Evolutionary conservation across 345 rosid species (phyloP).

Genomic region (Anastatica hierochuntica): DNA sequence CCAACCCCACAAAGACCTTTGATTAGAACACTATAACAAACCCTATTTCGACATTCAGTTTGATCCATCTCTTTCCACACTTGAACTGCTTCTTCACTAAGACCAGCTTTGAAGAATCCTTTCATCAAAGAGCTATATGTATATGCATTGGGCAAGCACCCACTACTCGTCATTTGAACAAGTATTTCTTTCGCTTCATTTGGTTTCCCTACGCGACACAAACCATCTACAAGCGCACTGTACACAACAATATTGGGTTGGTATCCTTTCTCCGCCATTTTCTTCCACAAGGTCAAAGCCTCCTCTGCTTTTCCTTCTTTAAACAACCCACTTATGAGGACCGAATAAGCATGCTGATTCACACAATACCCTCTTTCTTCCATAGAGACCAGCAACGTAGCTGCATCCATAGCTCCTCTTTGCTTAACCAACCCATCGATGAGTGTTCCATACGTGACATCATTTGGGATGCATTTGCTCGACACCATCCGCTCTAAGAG

Average conservation of each 20-base stretch:
- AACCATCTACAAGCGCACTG: conserved; percentile 66
- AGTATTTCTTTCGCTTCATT: conserved; percentile 56
- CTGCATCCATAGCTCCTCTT: conserved; percentile 52
- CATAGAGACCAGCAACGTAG: conserved; percentile 41
- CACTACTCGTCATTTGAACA: conserved; percentile 42
- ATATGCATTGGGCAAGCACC: conserved; percentile 65
- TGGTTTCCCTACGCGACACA: conserved; percentile 58
- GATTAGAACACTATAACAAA: conserved; percentile 67
- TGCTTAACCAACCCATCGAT: conserved; percentile 78
- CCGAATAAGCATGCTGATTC: conserved; percentile 60
- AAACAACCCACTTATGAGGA: conserved; percentile 71
- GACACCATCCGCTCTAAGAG: conserved; percentile 73
- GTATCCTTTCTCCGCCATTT: conserved; percentile 47
- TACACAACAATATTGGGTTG: conserved; percentile 52
- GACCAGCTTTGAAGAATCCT: conserved; percentile 58
- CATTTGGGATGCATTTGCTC: conserved; percentile 62
- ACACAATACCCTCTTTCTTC: conserved; percentile 62
- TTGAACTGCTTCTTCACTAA: conserved; percentile 52
- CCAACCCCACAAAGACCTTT: conserved; percentile 71
- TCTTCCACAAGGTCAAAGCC: conserved; percentile 54
- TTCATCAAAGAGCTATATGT: conserved; percentile 84
- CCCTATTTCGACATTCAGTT: conserved; percentile 34
- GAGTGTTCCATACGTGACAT: conserved; percentile 69
- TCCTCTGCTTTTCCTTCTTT: conserved; percentile 61
- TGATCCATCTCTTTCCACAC: conserved; percentile 65